phyloP scores from a whole-genome alignment of 2,329 filamentous ascomycete genomes.

The Acrocalymma vagum region DNA sequence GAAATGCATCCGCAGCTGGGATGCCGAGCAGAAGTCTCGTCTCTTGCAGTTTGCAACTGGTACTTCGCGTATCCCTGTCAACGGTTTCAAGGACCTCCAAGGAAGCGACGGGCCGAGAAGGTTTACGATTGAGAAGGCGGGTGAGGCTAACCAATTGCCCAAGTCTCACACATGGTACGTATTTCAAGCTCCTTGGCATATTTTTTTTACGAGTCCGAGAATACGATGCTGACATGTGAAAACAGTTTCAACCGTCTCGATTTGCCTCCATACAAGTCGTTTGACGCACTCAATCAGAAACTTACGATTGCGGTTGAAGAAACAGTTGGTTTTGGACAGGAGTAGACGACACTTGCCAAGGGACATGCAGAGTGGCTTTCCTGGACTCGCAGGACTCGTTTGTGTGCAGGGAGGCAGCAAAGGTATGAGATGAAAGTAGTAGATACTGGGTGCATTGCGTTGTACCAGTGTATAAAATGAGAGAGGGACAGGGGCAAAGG shows the following conservation, averaged over 20 bases:
- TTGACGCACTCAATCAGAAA: constrained; percentile 87
- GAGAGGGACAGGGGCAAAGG: too few relatives aligned
- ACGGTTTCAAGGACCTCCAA: constrained; percentile 98
- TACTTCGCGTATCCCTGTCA: constrained; percentile 97
- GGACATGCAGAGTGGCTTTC: too few relatives aligned
- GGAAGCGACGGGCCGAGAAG: constrained; percentile 93
- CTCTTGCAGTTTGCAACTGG: constrained; percentile 96
- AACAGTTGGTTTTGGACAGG: constrained; percentile 98
- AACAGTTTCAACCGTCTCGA: constrained; percentile 95
- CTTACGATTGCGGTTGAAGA: constrained; percentile 97
- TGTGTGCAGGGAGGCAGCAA: too few relatives aligned
- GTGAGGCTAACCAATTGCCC: constrained; percentile 86
- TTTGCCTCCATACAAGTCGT: constrained; percentile 88
- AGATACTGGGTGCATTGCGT: too few relatives aligned
- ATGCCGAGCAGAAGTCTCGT: constrained; percentile 97
- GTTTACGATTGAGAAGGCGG: constrained; percentile 98
- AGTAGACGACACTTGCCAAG: constrained; percentile 63
- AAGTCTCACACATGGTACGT: constrained; percentile 98
- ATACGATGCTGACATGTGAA: constrained; percentile 24
- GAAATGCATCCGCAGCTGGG: constrained; percentile 96
- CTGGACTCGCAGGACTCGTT: too few relatives aligned
- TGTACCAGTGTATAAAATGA: too few relatives aligned
- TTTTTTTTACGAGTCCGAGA: background rate
- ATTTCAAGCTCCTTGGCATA: background rate
- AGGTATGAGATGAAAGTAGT: too few relatives aligned